These are phyloP conservation scores for Cryptococcus amylolentus DNA, from an alignment of 1,284 basidiomycete species.

Conservation along the genomic window DNA sequence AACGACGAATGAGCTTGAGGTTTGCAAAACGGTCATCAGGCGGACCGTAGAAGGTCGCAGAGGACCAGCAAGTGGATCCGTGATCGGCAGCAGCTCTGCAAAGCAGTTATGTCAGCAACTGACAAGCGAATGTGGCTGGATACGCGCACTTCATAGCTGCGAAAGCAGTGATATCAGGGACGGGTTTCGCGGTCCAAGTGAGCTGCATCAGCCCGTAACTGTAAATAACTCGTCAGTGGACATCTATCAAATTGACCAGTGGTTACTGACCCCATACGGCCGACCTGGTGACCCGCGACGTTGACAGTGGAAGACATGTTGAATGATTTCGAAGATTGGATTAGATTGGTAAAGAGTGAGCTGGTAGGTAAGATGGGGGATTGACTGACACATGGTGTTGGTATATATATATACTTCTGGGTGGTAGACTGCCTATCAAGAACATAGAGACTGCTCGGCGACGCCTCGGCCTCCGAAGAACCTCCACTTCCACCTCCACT, in stretches of 20 bases:
- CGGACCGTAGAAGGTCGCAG: constrained; percentile 45
- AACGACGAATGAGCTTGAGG: constrained; percentile 41
- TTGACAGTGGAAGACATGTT: constrained; percentile 4
- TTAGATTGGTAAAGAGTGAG: no score
- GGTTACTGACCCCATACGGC: constrained; percentile 29
- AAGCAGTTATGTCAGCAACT: neutral
- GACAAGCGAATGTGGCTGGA: neutral
- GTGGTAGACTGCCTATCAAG: no score
- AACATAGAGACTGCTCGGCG: no score
- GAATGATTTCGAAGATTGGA: no score
- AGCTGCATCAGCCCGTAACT: constrained; percentile 57
- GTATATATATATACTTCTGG: no score
- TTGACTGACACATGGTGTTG: no score
- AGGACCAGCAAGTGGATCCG: constrained; percentile 53
- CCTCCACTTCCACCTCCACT: no score
- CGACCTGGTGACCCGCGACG: constrained; percentile 33
- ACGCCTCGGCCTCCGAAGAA: no score
- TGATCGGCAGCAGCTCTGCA: constrained; percentile 55
- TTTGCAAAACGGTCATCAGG: constrained; percentile 34
- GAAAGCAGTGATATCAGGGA: constrained; percentile 59
- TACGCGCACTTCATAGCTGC: constrained; percentile 56
- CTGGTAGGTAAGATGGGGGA: no score
- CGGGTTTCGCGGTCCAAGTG: constrained; percentile 41
- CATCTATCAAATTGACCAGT: neutral
- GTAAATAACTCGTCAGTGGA: neutral